phyloP scores from a whole-genome alignment of 768 basidiomycete genomes.

The Podaxis sp. region DNA sequence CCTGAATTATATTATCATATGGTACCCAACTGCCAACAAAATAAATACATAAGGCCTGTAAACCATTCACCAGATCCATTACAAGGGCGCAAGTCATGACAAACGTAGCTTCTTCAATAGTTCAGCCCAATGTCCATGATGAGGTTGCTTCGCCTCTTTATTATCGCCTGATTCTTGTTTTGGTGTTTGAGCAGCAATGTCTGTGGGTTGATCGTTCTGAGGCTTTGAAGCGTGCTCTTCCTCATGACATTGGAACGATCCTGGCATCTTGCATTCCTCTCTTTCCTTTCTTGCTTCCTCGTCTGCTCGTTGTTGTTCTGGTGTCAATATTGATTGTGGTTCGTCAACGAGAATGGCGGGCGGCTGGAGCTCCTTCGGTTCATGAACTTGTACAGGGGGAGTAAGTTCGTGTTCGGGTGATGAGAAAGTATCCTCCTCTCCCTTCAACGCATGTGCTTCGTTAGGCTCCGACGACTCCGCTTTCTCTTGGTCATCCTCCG shows the following conservation, averaged over 20 bases:
- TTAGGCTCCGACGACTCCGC: neutral
- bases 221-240: neutral
- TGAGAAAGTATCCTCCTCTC: neutral
- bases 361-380: no score
- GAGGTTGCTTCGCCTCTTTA: neutral
- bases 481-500: constrained; percentile 14
- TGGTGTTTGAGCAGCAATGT: neutral
- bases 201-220: neutral
- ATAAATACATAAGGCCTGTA: neutral
- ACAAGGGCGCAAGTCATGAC: neutral
- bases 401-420: neutral
- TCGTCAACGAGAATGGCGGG: neutral
- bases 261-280: neutral
- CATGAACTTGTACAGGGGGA: neutral
- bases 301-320: neutral
- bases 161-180: neutral
- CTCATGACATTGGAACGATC: constrained; percentile 2
- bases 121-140: neutral
- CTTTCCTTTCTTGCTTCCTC: neutral
- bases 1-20: neutral
- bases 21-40: neutral
- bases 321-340: neutral
- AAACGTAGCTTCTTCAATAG: neutral
- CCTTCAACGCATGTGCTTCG: neutral
- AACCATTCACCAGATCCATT: neutral